Percentiles rank a stretch among this genome's conserved stretches.
Conservation (phyloP, 257 asterid species). For the Euphrasia confusa region DNA sequence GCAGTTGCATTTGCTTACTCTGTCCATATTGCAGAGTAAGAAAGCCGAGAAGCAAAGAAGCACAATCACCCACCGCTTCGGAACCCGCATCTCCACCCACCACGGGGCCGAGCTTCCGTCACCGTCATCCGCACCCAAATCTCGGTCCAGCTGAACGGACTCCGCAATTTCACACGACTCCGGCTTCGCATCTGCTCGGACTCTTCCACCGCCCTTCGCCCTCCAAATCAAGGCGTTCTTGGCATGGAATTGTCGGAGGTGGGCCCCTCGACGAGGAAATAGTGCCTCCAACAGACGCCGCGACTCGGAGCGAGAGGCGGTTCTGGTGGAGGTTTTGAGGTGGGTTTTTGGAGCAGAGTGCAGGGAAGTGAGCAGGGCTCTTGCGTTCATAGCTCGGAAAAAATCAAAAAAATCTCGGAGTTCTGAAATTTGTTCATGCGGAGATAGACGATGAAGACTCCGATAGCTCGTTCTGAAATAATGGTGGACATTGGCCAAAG, state of each 20-base stretch:
- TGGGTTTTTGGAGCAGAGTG: slow-evolving; percentile 50
- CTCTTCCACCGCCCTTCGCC: slow-evolving; percentile 33
- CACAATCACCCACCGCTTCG: slow-evolving; percentile 86
- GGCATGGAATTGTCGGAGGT: slow-evolving; percentile 1
- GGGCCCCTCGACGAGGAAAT: slow-evolving; percentile 20
- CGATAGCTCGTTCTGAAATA: no score
- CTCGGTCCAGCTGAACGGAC: slow-evolving; percentile 36
- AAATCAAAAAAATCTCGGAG: no score
- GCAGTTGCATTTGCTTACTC: slow-evolving; percentile 41
- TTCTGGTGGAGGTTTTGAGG: slow-evolving; percentile 19
- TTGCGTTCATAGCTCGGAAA: slow-evolving; percentile 47
- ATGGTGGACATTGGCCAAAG: no score
- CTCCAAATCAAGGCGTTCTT: slow-evolving; percentile 27
- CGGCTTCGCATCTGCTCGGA: slow-evolving; percentile 58
- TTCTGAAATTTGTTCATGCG: no score
- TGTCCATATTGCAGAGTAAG: slow-evolving; percentile 88
- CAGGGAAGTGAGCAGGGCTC: slow-evolving; percentile 51
- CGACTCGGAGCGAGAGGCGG: slow-evolving; percentile 15
- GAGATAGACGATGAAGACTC: no score
- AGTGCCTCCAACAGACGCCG: slow-evolving; percentile 20
- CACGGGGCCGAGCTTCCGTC: slow-evolving; percentile 32
- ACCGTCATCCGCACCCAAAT: slow-evolving; percentile 13
- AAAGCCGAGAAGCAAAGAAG: slow-evolving; percentile 78
- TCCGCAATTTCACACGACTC: slow-evolving; percentile 47
- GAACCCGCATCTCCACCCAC: slow-evolving; percentile 58